Evolutionary conservation across 2,329 filamentous ascomycete species (phyloP), one percentile per base, ranked within the genome.

Genomic region (Hypocreales sp.): DNA sequence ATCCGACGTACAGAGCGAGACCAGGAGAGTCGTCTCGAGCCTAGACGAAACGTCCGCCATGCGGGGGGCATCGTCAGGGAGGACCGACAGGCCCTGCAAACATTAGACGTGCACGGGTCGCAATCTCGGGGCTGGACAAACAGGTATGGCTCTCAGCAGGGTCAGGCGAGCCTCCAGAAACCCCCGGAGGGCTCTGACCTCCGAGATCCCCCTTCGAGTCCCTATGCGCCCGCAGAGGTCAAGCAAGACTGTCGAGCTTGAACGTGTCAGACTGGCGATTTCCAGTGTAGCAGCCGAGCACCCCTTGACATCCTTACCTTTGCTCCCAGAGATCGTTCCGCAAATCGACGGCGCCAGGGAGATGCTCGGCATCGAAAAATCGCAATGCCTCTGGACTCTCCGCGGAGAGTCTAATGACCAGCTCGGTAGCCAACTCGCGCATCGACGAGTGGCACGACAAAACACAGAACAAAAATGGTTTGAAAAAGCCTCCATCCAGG

Each of bases 1-100:
- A 32, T 75, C 69, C 6, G 70, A 60, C 11, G 72, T 77, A 41
- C 73, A 79, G 7, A 79, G 56, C 2, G 69, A 66, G 8, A 76
- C 62, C 5, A 79, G 50, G 22, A 79, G 60, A 1, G 70, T 56
- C 0, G 70, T 74, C 47, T 79, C 74, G 5, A 73, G 53, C 37
- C 63, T 70, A 6, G 59, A 62, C 5, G 59, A 61, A 10, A 66
- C 60, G 11, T 55, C 53, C 15, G 56, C 56, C 18, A 70, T 57
- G 37, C 77, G 67, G 1, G 61, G 49, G 13, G 70, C 54, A 23
- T 72, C 69, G 23, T 61, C 60, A 2, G 63, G 51, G 7, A 71
- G 45, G 24, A 66, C 58, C 9, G 59, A 58, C 20, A 76, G 44
- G 33, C 71, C 68, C 64, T 75, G 20, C 8, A 19, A 11, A 22